Evolutionary conservation across 805 yeast species (phyloP).

Genomic region (Metschnikowia shivogae): DNA sequence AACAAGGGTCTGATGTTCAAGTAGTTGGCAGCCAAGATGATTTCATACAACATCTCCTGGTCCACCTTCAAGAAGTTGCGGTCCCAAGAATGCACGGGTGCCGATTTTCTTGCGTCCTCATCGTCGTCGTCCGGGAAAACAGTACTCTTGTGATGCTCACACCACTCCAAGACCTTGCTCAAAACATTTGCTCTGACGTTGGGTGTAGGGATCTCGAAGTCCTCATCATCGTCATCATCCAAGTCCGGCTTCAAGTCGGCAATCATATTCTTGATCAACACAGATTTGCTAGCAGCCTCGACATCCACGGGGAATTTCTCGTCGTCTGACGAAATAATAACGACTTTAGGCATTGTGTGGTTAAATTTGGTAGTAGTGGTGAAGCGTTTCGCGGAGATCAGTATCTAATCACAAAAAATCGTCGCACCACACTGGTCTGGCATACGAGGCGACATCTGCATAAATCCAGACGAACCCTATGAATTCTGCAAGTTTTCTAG

Average conservation of each 20-base stretch:
- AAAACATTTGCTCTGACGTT: constrained; percentile 84
- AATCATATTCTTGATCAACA: constrained; percentile 80
- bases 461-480: too few species aligned
- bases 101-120: constrained; percentile 79
- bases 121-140: constrained; percentile 74
- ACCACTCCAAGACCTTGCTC: constrained; percentile 92
- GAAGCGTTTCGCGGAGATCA: constrained; percentile 1
- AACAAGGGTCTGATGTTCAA: constrained; percentile 69
- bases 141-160: constrained; percentile 87
- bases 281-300: constrained; percentile 81
- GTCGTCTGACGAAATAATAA: constrained; percentile 73
- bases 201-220: constrained; percentile 81
- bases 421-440: neutral
- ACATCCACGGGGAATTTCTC: constrained; percentile 73
- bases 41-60: constrained; percentile 82
- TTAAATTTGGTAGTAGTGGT: neutral
- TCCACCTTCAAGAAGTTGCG: constrained; percentile 90
- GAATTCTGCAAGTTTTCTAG: too few species aligned
- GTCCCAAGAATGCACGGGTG: constrained; percentile 95
- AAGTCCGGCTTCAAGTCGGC: constrained; percentile 63
- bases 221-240: constrained; percentile 49
- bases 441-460: too few species aligned
- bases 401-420: neutral
- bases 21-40: constrained; percentile 77
- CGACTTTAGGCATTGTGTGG: constrained; percentile 36